A percentile compares a stretch with the other conserved stretches of the same genome.
phyloP scores from a whole-genome alignment of 805 yeast genomes.

The Saturnispora gosingensis region DNA sequence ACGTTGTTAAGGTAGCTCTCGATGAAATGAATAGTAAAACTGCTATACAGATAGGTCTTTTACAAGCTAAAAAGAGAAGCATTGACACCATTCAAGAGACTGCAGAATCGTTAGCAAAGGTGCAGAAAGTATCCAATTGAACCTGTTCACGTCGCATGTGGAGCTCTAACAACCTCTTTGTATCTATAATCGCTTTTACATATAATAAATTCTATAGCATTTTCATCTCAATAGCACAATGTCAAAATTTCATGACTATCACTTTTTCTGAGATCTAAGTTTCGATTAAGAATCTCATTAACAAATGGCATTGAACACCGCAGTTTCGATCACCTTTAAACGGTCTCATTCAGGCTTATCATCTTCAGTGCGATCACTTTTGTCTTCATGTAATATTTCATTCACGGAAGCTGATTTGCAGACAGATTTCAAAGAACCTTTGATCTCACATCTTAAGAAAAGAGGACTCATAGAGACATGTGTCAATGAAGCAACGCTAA shows the following conservation, averaged over 20 bases:
- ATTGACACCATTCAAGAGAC: not conserved
- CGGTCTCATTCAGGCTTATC: slow-evolving; percentile 4
- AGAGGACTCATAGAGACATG: slow-evolving; percentile 39
- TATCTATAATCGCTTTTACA: not conserved
- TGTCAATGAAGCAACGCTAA: slow-evolving; percentile 28
- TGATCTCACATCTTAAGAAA: slow-evolving; percentile 32
- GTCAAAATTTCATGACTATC: not conserved
- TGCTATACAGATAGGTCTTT: slow-evolving; percentile 10
- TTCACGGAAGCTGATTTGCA: slow-evolving; percentile 18
- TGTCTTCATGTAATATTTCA: slow-evolving; percentile 16
- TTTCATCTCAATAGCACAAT: not conserved
- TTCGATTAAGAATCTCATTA: not conserved
- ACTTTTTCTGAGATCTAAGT: not conserved
- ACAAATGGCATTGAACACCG: not conserved
- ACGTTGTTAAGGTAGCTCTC: slow-evolving; percentile 18
- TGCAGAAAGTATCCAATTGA: slow-evolving; percentile 1
- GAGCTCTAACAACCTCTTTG: not conserved
- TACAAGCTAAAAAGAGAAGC: slow-evolving; percentile 10
- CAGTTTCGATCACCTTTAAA: not conserved
- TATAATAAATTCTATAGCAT: not conserved
- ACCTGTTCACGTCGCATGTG: not conserved
- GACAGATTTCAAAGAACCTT: slow-evolving; percentile 29
- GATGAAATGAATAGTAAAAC: slow-evolving; percentile 9
- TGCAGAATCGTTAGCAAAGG: not conserved
- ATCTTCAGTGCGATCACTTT: slow-evolving; percentile 16